Evolutionary conservation across 495 filamentous ascomycete genomes (phyloP).

Genomic region (Apiosordaria backusii): DNA sequence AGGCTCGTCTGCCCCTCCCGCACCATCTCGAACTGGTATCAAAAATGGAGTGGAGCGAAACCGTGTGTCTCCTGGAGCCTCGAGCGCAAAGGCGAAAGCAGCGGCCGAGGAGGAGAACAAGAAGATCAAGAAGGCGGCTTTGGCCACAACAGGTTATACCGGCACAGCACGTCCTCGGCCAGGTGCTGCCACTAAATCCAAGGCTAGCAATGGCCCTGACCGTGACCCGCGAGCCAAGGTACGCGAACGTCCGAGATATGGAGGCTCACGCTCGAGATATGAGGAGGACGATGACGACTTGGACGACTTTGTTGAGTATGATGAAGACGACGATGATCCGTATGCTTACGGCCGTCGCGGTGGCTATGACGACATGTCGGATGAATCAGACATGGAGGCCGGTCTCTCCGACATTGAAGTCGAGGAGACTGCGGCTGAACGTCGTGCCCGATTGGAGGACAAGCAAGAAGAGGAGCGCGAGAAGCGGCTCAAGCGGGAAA

Average conservation of each 20-base stretch:
- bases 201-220: conserved; percentile 25
- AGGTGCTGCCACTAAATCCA: conserved; percentile 28
- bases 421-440: conserved; percentile 52
- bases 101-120: conserved; percentile 45
- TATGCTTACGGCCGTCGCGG: conserved; percentile 27
- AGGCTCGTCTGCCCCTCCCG: conserved; percentile 15
- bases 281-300: conserved; percentile 55
- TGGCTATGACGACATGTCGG: conserved; percentile 32
- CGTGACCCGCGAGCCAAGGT: conserved; percentile 3
- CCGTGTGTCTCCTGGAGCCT: conserved; percentile 13
- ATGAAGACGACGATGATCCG: conserved; percentile 48
- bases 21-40: conserved; percentile 21
- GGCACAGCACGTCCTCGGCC: conserved; percentile 51
- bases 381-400: conserved; percentile 61
- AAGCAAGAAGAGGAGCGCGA: conserved; percentile 44
- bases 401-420: conserved; percentile 56
- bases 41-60: conserved; percentile 16
- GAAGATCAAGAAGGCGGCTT: conserved; percentile 55
- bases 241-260: conserved; percentile 24
- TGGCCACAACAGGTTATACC: conserved; percentile 55
- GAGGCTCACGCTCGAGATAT: conserved; percentile 28
- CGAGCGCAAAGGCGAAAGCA: conserved; percentile 19
- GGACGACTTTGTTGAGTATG: conserved; percentile 53
- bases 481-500: conserved; percentile 42
- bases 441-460: conserved; percentile 51